Evolutionary conservation across 805 yeast genomes (phyloP), one percentile per base, ranked within the genome.

Genomic region (Nakazawaea holstii): DNA sequence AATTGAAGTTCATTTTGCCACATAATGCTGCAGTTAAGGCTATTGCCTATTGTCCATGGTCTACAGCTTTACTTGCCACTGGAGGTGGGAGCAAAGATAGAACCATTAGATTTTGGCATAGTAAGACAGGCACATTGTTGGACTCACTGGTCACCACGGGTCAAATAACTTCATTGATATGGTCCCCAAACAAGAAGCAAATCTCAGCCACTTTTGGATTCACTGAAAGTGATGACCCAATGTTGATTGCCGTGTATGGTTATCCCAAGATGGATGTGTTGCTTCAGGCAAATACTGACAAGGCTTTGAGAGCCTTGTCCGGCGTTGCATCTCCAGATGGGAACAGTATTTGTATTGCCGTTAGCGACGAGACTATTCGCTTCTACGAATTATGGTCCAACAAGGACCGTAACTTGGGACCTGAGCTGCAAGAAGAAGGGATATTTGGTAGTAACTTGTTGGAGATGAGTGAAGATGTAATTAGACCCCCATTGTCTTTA

Each of bases 1-100:
- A 46, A 20, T 55, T 77, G 41, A 63, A 67, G 50, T 79, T 72
- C 58, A 59, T 64, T 8, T 67, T 90, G 44, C 77, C 73, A 1
- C 97, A 91, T 57, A 67, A 70, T 2, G 95, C 96, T 1, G 97
- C 97, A 0, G 91, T 91, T 0, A 90, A 90, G 56, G 97, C 96
- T 0, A 69, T 91, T 39, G 85, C 92, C 3, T 91, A 79, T 56
- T 91, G 97, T 59, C 97, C 97, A 0, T 90, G 97, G 97, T 74
- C 88, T 15, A 79, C 79, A 11, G 73, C 84, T 2, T 65, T 91
- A 8, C 61, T 91, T 32, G 97, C 92, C 0, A 89, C 97, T 0
- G 97, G 97, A 0, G 97, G 94, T 2, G 97, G 97, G 0, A 78
- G 84, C 17, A 82, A 80, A 55, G 97, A 91, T 60, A 68, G 91